A percentile compares a stretch with the other conserved stretches of the same genome.
Conservation (phyloP, 768 basidiomycete species). For the Hydnum rufescens region DNA sequence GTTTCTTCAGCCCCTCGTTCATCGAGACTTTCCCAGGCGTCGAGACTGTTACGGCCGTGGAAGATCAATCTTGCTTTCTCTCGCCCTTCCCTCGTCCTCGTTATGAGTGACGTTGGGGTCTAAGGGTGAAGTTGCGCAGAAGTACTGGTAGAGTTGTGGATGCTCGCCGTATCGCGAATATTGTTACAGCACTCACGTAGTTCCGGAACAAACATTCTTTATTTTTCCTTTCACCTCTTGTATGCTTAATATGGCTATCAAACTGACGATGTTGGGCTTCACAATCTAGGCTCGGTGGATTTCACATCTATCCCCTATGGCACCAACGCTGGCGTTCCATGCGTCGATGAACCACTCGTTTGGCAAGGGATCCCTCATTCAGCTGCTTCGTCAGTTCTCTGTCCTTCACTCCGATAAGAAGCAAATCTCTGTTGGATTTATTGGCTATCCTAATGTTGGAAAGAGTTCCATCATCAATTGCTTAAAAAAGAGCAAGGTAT, state of each 20-base stretch:
- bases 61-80: conserved; percentile 20
- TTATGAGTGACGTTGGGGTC: conserved; percentile 19
- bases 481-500: conserved; percentile 93
- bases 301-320: conserved; percentile 81
- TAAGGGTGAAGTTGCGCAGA: conserved; percentile 14
- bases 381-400: conserved; percentile 88
- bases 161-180: conserved; percentile 10
- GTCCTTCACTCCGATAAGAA: conserved; percentile 97
- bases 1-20: conserved; percentile 13
- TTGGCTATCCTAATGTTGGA: conserved; percentile 97
- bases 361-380: conserved; percentile 95
- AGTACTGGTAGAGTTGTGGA: conserved; percentile 25
- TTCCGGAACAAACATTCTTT: conserved; percentile 24
- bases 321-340: conserved; percentile 95
- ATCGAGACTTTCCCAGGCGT: conserved; percentile 5
- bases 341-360: conserved; percentile 98
- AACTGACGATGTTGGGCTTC: conserved; percentile 1
- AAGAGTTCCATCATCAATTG: conserved; percentile 98
- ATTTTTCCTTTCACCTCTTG: conserved; percentile 8
- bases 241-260: conserved; percentile 1
- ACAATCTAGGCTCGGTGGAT: conserved; percentile 82
- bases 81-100: conserved; percentile 13
- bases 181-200: conserved; percentile 20
- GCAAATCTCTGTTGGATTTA: conserved; percentile 94
- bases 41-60: conserved; percentile 31